A percentile compares a stretch with the other conserved stretches of the same genome.
These are phyloP conservation scores for Coemansia sp. DNA, from an alignment of 192 early-diverging fungal genomes.

Conservation along the genomic window DNA sequence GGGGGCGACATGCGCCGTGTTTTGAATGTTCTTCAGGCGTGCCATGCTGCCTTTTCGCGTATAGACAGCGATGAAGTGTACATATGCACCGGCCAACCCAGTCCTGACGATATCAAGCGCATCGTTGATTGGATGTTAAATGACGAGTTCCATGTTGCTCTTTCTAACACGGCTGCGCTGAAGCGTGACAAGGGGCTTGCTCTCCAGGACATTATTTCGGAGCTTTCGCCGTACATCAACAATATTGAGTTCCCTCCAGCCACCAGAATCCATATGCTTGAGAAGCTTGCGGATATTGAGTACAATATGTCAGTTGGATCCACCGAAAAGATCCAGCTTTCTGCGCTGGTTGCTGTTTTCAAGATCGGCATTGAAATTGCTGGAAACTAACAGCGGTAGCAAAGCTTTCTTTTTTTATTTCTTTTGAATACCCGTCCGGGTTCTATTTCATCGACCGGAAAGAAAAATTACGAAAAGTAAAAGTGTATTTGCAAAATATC, in stretches of 20 bases:
- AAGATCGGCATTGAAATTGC: constrained; percentile 74
- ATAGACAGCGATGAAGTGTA: constrained; percentile 85
- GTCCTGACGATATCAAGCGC: constrained; percentile 80
- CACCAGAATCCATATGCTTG: constrained; percentile 69
- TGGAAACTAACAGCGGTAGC: constrained; percentile 18
- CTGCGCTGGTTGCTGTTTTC: constrained; percentile 85
- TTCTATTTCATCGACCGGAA: not conserved
- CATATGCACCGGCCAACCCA: constrained; percentile 88
- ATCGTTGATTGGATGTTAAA: constrained; percentile 79
- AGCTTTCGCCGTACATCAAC: constrained; percentile 67
- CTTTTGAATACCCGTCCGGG: too few species aligned
- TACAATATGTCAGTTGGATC: constrained; percentile 76
- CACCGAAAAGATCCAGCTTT: constrained; percentile 85
- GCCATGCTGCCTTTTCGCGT: constrained; percentile 79
- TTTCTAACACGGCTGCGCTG: constrained; percentile 68
- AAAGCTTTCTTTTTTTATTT: not conserved
- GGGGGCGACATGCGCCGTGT: constrained; percentile 97
- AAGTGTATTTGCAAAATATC: not conserved
- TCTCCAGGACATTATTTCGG: constrained; percentile 85
- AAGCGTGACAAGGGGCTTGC: constrained; percentile 86
- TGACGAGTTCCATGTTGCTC: constrained; percentile 80
- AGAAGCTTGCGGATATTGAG: constrained; percentile 88
- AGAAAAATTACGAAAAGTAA: not conserved
- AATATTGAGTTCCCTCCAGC: constrained; percentile 73
- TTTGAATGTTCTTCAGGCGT: constrained; percentile 93